These are phyloP conservation scores for Tilletia walkeri DNA, from an alignment of 1,284 basidiomycete species.

Conservation along the genomic window DNA sequence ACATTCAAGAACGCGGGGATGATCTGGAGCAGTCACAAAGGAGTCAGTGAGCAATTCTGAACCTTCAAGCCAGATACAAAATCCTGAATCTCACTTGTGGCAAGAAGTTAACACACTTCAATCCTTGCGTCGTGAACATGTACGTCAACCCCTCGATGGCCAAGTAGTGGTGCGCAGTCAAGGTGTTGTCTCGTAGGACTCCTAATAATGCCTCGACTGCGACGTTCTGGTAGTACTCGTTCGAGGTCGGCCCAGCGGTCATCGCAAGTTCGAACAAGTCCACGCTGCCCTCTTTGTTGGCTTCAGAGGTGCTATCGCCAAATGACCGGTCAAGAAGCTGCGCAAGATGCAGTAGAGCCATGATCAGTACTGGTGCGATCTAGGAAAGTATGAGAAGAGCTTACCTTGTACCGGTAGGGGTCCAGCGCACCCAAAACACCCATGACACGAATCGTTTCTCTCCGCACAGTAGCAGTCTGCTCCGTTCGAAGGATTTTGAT, in stretches of 20 bases:
- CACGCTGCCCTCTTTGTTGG: constrained; percentile 59
- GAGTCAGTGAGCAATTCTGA: constrained; percentile 12
- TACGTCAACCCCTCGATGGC: constrained; percentile 99
- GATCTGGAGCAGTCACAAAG: constrained; percentile 64
- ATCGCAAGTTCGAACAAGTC: constrained; percentile 64
- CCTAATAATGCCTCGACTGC: constrained; percentile 85
- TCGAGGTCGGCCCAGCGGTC: constrained; percentile 59
- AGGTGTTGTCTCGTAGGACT: constrained; percentile 69
- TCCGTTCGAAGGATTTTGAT: constrained; percentile 85
- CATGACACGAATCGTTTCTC: constrained; percentile 88
- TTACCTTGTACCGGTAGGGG: constrained; percentile 76
- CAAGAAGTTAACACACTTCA: constrained; percentile 93
- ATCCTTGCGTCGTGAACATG: constrained; percentile 95
- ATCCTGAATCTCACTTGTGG: constrained; percentile 68
- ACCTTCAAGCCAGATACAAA: neutral
- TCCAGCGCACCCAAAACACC: constrained; percentile 97
- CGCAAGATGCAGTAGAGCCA: neutral
- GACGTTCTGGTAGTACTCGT: constrained; percentile 97
- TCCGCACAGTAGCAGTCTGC: constrained; percentile 65
- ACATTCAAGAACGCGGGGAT: constrained; percentile 92
- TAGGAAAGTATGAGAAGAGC: neutral
- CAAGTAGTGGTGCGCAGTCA: constrained; percentile 65
- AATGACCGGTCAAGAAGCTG: constrained; percentile 72
- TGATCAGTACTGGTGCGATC: neutral
- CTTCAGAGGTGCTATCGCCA: constrained; percentile 64